Evolutionary conservation across 495 filamentous ascomycete species (phyloP).

Genomic region (Tuber umbilicatum): DNA sequence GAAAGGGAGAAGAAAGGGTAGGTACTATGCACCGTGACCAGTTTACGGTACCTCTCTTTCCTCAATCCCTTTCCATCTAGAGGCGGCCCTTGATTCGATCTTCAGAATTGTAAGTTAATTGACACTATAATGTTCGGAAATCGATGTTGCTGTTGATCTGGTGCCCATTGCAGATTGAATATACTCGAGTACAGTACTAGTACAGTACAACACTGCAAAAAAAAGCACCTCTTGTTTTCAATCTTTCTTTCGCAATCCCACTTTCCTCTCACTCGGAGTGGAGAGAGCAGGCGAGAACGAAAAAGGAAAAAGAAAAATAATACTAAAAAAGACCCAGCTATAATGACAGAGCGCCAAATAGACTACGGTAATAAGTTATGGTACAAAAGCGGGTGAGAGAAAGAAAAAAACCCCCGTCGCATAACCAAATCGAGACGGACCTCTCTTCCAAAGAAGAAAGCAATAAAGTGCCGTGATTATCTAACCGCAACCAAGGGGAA

Average conservation of each 20-base stretch:
- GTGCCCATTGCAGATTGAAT: not conserved
- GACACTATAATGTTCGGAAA: not conserved
- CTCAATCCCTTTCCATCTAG: not conserved
- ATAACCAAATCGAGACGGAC: not conserved
- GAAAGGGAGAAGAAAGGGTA: not conserved
- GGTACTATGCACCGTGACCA: not conserved
- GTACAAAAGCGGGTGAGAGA: conserved; percentile 25
- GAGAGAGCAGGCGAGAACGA: conserved; percentile 23
- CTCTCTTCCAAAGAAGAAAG: conserved; percentile 25
- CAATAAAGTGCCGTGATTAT: conserved; percentile 29
- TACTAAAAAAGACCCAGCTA: conserved; percentile 3
- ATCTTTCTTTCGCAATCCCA: not conserved
- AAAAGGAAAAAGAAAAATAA: conserved; percentile 23
- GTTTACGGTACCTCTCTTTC: not conserved
- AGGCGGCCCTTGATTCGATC: not conserved
- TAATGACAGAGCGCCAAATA: not conserved
- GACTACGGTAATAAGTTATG: conserved; percentile 27
- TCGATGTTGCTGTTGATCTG: not conserved
- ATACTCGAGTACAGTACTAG: not conserved
- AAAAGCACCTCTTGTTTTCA: not conserved
- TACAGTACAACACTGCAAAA: not conserved
- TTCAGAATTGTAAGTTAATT: not conserved
- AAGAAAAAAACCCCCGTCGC: conserved; percentile 9
- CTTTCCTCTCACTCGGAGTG: not conserved
- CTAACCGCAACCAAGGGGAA: conserved; percentile 13